These are phyloP conservation scores for Claviceps citrina DNA, from an alignment of 2,329 filamentous ascomycete species.

Conservation along the genomic window DNA sequence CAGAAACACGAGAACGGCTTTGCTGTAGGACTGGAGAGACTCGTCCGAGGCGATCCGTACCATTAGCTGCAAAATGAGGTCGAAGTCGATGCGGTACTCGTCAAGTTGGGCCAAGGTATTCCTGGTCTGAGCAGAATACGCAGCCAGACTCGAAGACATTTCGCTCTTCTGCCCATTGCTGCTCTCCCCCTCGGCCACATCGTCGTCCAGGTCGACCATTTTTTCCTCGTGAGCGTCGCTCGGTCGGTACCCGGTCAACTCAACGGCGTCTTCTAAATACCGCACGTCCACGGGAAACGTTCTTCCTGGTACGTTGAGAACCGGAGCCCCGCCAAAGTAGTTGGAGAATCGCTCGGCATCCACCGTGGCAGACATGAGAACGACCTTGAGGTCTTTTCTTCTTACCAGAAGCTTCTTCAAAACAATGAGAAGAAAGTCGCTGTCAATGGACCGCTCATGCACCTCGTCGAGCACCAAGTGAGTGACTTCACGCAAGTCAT, in stretches of 20 bases:
- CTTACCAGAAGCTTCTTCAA: conserved; percentile 65
- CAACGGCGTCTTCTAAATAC: conserved; percentile 85
- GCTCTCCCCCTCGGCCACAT: conserved; percentile 31
- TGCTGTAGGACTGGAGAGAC: conserved; percentile 57
- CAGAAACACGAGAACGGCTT: conserved; percentile 84
- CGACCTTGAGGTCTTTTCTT: conserved; percentile 72
- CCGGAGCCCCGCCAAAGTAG: conserved; percentile 72
- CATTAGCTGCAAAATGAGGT: conserved; percentile 68
- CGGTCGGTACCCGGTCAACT: conserved; percentile 60
- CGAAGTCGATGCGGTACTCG: conserved; percentile 83
- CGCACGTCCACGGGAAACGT: conserved; percentile 83
- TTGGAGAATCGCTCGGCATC: conserved; percentile 82
- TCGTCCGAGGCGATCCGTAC: conserved; percentile 57
- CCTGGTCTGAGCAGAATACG: conserved; percentile 63
- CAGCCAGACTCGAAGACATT: conserved; percentile 47
- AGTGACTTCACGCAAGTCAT: conserved; percentile 75
- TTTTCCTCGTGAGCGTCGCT: conserved; percentile 31
- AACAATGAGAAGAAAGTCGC: conserved; percentile 87
- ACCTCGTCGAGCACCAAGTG: conserved; percentile 96
- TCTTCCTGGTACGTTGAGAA: conserved; percentile 79
- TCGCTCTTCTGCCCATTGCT: conserved; percentile 38
- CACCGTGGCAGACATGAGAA: conserved; percentile 95
- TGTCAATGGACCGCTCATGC: conserved; percentile 90
- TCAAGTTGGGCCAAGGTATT: conserved; percentile 64
- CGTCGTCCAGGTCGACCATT: conserved; percentile 49